Base-by-base conservation (phyloP, 2,329 filamentous ascomycete species). In the Camillea tinctor region DNA sequence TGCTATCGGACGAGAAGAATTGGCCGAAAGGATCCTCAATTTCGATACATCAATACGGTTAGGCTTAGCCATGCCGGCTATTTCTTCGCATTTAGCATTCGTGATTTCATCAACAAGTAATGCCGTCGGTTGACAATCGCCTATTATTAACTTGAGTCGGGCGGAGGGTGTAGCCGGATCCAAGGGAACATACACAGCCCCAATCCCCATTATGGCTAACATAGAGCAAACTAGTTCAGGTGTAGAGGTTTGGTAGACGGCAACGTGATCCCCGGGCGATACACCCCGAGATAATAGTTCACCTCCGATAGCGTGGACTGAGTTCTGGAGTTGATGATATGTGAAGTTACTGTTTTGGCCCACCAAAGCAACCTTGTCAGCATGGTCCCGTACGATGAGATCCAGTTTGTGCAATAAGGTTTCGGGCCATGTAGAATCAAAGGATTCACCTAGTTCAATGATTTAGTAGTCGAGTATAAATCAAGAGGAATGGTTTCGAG, bases 171-270 rank as follows among this genome's bases (percentile, higher is more conserved):
- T 68, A 1, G 64, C 52, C 0, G 69, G 50, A 55, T 81, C 78
- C 0, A 80, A 59, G 1, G 72, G 72, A 1, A 76, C 55, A 53
- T 72, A 73, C 4, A 20, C 30, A 0, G 57, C 64, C 2, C 59
- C 62, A 11, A 58, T 5, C 2, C 66, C 60, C 62, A 68, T 57
- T 50, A 76, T 75, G 6, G 73, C 77, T 0, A 77, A 65, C 56
- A 77, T 58, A 1, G 69, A 71, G 9, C 24, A 26, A 17, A 75
- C 57, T 68, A 64, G 73, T 57, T 76, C 68, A 0, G 61, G 44
- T 0, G 63, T 64, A 0, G 77, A 68, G 2, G 74, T 51, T 24
- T 73, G 69, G 24, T 76, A 72, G 2, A 79, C 72, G 1, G 64
- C 71, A 13, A 80, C 68, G 0, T 53, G 55, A 78, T 60, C 4